Conservation (phyloP, 495 filamentous ascomycete species). For the Beverwykella pulmonaria region DNA sequence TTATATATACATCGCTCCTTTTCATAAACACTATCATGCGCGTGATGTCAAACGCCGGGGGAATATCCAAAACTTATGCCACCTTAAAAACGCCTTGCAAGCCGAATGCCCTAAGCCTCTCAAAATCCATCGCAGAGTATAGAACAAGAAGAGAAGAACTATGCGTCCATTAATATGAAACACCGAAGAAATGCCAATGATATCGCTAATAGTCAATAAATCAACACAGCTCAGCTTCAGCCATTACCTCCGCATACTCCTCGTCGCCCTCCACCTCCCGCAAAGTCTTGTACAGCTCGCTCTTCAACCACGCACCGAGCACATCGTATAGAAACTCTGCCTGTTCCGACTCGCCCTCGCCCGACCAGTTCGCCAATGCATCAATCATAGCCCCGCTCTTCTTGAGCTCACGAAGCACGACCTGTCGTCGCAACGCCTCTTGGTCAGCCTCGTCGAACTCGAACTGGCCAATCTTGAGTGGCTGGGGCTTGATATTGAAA, state of each 20-base stretch:
- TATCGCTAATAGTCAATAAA: constrained; percentile 9
- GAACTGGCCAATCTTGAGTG: constrained; percentile 35
- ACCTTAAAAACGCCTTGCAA: not conserved
- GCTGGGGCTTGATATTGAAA: constrained; percentile 22
- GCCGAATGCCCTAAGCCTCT: not conserved
- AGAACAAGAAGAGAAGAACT: not conserved
- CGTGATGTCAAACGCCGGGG: not conserved
- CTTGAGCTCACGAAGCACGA: constrained; percentile 35
- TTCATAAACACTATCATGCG: not conserved
- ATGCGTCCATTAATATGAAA: not conserved
- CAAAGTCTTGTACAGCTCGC: constrained; percentile 28
- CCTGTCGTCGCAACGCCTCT: constrained; percentile 26
- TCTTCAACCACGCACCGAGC: constrained; percentile 35
- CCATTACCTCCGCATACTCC: not conserved
- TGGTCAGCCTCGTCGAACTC: constrained; percentile 38
- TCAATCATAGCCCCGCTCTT: constrained; percentile 32
- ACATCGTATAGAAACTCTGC: constrained; percentile 30
- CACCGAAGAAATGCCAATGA: not conserved
- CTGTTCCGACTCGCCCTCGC: constrained; percentile 13
- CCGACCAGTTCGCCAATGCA: constrained; percentile 22
- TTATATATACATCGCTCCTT: not conserved
- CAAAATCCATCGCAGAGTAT: not conserved
- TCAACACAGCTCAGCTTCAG: not conserved
- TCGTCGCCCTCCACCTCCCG: constrained; percentile 15
- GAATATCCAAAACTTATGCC: not conserved